phyloP scores from a whole-genome alignment of 1,284 basidiomycete species.

The Ustanciosporium gigantosporum region DNA sequence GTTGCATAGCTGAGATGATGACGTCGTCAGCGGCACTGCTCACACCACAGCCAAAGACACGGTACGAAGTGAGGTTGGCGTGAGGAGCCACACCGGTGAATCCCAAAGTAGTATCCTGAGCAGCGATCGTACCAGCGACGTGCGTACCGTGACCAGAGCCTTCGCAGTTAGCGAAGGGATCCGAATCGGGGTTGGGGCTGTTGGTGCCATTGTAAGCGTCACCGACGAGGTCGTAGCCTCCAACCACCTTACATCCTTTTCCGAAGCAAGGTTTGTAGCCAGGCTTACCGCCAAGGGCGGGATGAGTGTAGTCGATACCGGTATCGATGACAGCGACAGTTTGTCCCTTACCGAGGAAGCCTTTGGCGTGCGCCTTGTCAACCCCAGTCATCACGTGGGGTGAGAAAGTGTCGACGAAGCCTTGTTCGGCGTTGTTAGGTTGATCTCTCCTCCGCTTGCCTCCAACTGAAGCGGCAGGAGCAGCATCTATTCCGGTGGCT shows the following conservation, averaged over 20 bases:
- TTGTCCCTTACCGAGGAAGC: slow-evolving; percentile 66
- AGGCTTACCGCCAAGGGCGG: slow-evolving; percentile 66
- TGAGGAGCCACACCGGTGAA: slow-evolving; percentile 47
- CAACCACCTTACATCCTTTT: slow-evolving; percentile 33
- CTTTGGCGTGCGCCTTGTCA: slow-evolving; percentile 66
- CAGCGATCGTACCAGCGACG: slow-evolving; percentile 71
- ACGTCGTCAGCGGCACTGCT: slow-evolving; percentile 60
- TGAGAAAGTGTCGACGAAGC: slow-evolving; percentile 36
- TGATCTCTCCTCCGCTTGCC: slow-evolving; percentile 11
- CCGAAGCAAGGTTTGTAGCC: slow-evolving; percentile 45
- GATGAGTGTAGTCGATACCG: slow-evolving; percentile 69
- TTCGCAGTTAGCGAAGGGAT: slow-evolving; percentile 62
- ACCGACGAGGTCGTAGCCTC: slow-evolving; percentile 49
- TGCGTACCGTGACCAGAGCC: slow-evolving; percentile 64
- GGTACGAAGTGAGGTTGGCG: slow-evolving; percentile 58
- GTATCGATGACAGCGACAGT: slow-evolving; percentile 67
- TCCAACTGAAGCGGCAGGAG: slow-evolving; percentile 3
- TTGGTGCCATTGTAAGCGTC: slow-evolving; percentile 60
- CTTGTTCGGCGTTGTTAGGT: slow-evolving; percentile 19
- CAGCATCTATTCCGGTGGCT: slow-evolving; percentile 16
- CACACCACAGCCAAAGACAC: slow-evolving; percentile 62
- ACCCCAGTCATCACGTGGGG: slow-evolving; percentile 61
- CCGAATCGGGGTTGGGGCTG: slow-evolving; percentile 59
- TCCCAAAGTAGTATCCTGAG: slow-evolving; percentile 62
- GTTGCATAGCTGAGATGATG: slow-evolving; percentile 60